Evolutionary conservation across 257 asterid genomes (phyloP), one percentile per base, ranked within the genome.

Genomic region (Solanum microdontum): DNA sequence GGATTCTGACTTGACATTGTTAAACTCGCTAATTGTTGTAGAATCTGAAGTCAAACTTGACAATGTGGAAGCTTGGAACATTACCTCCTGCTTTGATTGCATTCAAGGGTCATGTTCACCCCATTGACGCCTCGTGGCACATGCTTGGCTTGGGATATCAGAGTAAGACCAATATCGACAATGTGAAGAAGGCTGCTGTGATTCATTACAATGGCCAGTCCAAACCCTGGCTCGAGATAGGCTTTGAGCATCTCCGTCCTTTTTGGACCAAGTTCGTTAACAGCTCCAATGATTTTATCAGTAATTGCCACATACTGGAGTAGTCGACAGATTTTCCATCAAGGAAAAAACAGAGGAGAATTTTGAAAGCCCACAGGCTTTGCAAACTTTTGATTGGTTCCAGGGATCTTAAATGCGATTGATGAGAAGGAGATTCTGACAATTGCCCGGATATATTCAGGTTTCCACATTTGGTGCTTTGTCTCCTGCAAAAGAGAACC

Each of bases 141-240:
- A 93, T 97, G 99, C 99, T 97, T 90, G 99, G 99, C 64, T 92
- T 97, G 94, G 99, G 99, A 33, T 97, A 97, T 92, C 99, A 97
- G 93, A 95, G 92, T 45, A 95, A 91, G 60, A 95, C 98, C 89
- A 94, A 91, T 86, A 55, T 95, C 15, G 97, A 95, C 85, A 92
- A 86, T 82, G 94, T 94, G 91, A 94, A 93, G 86, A 94, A 92
- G 90, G 98, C 99, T 74, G 98, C 99, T 0, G 99, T 97, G 32
- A 97, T 97, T 90, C 99, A 97, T 92, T 97, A 97, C 93, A 97
- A 97, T 26, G 99, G 99, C 84, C 99, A 97, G 90, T 89, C 98
- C 28, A 97, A 97, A 91, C 99, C 99, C 14, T 97, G 99, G 99
- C 88, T 97, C 85, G 98, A 97, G 91, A 97, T 97, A 87, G 99